Base-by-base conservation (phyloP, 208 protist genomes). In the Cochliopodium minus region DNA sequence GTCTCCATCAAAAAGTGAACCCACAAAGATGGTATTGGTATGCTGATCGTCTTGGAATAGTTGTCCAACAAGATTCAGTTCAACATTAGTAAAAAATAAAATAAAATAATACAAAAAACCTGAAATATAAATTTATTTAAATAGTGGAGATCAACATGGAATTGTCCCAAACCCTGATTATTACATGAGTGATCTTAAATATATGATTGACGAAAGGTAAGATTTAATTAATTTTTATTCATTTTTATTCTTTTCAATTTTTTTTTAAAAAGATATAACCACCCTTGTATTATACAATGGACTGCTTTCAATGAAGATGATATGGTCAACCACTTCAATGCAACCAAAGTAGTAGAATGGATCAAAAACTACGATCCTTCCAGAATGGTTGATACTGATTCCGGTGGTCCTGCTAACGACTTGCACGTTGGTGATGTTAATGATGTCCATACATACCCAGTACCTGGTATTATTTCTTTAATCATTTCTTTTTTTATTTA, bases 1-100 rank as follows among this genome's bases (percentile, higher is more conserved):
- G 63, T 17, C 63, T 67, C 22, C 63, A 67, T 45, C 63, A 67
- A 30, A 67, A 67, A 54, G 53, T 59, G 28, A 67, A 68, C 52
- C 5, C 49, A 28, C 13, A 59, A 9, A 30, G 7, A 6, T 65
- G 11, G 58, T 65, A 60, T 25, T 56, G 11, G 57, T 34, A 30
- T 26, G 7, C 61, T 15, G 59, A 65, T 53, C n/a, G 20, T 3
- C 20, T 68, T 17, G 60, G 61, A 17, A 23, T 69, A n/a, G 2
- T 69, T 7, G 17, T 69, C 2, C 47, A 28, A 3, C 62, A 69
- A 38, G 64, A 69, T 38, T 33, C 32, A 30, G 33, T 62, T 9
- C 64, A 69, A 25, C 23, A 69, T 22, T 69, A 67, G 29, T 51
- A 50, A 17, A 20, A 30, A 15, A n/a, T n/a, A n/a, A n/a, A n/a